Conservation (phyloP, 2,329 filamentous ascomycete genomes). For the Botrytis deweyae region DNA sequence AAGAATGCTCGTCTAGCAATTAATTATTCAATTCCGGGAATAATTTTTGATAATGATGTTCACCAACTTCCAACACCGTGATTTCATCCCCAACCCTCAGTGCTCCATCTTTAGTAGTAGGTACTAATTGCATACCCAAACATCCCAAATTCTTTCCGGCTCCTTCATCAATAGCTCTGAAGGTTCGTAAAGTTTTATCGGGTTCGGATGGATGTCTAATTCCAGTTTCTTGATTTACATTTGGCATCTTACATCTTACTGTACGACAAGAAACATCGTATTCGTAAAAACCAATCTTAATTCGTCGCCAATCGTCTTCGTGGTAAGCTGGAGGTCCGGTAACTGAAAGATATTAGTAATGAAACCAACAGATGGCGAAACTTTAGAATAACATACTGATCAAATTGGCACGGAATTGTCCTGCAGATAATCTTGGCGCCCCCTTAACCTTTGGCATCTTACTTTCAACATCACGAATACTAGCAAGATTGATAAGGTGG, state of each 20-base stretch:
- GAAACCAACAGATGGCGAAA: background rate
- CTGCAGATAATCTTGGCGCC: conserved; percentile 55
- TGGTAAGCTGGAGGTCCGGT: conserved; percentile 63
- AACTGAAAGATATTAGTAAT: conserved; percentile 37
- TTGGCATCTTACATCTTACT: conserved; percentile 68
- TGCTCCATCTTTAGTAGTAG: conserved; percentile 45
- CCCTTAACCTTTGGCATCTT: conserved; percentile 48
- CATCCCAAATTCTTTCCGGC: conserved; percentile 54
- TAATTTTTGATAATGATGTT: conserved; percentile 20
- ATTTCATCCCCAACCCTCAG: conserved; percentile 25
- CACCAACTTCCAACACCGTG: conserved; percentile 23
- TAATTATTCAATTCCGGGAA: conserved; percentile 19
- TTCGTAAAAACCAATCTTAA: conserved; percentile 53
- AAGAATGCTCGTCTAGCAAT: background rate
- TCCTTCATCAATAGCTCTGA: conserved; percentile 60
- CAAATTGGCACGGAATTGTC: conserved; percentile 71
- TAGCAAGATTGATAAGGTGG: conserved; percentile 65
- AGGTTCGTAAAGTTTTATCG: conserved; percentile 56
- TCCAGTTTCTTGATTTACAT: conserved; percentile 57
- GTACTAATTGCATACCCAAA: conserved; percentile 66
- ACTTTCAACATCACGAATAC: conserved; percentile 59
- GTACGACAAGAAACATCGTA: conserved; percentile 65
- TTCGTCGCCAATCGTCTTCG: conserved; percentile 68
- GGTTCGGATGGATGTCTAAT: conserved; percentile 49
- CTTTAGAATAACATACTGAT: conserved; percentile 42